Conservation (phyloP, 345 rosid genomes). For the Citrus inodora region DNA sequence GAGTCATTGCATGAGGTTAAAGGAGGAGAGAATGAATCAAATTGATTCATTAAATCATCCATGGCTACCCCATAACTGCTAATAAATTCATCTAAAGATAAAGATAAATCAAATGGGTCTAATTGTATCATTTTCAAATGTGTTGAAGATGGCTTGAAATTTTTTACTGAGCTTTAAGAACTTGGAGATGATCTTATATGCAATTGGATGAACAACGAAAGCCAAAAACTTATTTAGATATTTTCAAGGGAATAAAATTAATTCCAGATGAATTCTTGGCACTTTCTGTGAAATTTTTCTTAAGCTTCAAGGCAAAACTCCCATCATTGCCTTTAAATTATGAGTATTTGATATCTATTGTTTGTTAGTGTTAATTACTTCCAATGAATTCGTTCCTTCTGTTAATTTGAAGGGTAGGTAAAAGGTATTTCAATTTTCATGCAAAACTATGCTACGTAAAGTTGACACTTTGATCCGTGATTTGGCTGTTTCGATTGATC, state of each 20-base stretch:
- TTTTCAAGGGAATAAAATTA: background rate
- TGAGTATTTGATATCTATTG: background rate
- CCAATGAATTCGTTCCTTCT: background rate
- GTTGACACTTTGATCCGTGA: background rate
- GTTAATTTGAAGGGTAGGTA: background rate
- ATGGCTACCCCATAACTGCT: background rate
- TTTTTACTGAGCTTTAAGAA: background rate
- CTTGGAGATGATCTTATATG: background rate
- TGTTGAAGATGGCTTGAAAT: background rate
- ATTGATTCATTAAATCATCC: background rate
- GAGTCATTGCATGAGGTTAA: background rate
- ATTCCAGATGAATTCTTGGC: background rate
- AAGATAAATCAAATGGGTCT: background rate
- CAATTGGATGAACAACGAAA: background rate
- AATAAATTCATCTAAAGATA: background rate
- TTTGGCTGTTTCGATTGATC: slow-evolving; percentile 2
- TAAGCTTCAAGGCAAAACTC: background rate
- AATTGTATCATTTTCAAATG: slow-evolving; percentile 3
- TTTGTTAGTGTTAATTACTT: background rate
- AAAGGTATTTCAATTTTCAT: background rate
- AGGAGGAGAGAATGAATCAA: background rate
- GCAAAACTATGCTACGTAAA: background rate
- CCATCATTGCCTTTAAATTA: background rate
- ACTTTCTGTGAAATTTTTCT: background rate
- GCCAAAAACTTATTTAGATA: background rate